A percentile compares a stretch with the other conserved stretches of the same genome.
These are phyloP conservation scores for Coleophoma eucalyptorum DNA, from an alignment of 2,329 filamentous ascomycete species.

Conservation along the genomic window DNA sequence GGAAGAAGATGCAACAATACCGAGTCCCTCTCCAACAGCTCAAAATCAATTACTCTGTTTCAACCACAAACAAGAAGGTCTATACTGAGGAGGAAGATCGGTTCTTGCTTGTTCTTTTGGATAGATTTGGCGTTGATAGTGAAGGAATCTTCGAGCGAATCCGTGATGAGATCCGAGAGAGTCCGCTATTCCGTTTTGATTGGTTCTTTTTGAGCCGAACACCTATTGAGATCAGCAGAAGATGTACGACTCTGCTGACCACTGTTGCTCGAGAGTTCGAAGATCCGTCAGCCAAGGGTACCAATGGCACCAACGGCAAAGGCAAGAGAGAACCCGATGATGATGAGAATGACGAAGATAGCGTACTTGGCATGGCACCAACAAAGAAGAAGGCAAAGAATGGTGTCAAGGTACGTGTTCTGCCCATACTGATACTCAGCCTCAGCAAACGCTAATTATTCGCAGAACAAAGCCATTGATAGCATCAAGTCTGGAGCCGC, in stretches of 20 bases:
- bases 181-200: slow-evolving; percentile 93
- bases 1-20: slow-evolving; percentile 94
- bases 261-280: slow-evolving; percentile 96
- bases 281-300: slow-evolving; percentile 44
- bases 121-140: slow-evolving; percentile 87
- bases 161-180: slow-evolving; percentile 94
- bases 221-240: slow-evolving; percentile 84
- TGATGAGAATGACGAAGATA: slow-evolving; percentile 81
- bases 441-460: slow-evolving; percentile 7
- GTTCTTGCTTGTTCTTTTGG: slow-evolving; percentile 88
- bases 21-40: slow-evolving; percentile 96
- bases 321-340: slow-evolving; percentile 74
- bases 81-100: slow-evolving; percentile 98
- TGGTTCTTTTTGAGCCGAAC: slow-evolving; percentile 99
- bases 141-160: slow-evolving; percentile 90
- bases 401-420: slow-evolving; percentile 59
- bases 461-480: slow-evolving; percentile 88
- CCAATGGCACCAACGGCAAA: slow-evolving; percentile 61
- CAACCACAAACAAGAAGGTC: slow-evolving; percentile 99
- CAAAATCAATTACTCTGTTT: slow-evolving; percentile 98
- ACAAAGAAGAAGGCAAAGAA: slow-evolving; percentile 94
- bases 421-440: neutral
- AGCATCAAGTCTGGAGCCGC: slow-evolving; percentile 70
- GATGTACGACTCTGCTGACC: slow-evolving; percentile 90
- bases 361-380: slow-evolving; percentile 74